Evolutionary conservation across 2,329 filamentous ascomycete genomes (phyloP).

Genomic region (Colletotrichum sp.): DNA sequence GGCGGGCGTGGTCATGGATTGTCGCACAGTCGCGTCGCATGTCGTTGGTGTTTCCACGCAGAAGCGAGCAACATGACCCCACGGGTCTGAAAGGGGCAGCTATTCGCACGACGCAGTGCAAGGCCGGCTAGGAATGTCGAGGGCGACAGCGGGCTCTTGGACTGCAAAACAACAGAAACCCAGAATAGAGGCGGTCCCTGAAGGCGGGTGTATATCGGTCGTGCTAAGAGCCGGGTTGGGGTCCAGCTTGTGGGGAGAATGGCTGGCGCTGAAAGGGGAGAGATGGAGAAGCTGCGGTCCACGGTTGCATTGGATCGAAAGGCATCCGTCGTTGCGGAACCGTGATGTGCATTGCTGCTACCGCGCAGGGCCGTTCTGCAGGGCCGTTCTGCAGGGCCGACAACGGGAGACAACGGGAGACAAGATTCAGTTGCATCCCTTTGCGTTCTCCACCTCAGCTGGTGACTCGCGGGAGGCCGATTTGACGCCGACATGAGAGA

Average conservation of each 20-base stretch:
- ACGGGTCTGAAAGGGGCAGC: background rate
- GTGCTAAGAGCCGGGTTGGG: background rate
- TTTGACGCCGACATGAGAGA: background rate
- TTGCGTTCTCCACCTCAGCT: background rate
- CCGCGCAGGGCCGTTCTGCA: background rate
- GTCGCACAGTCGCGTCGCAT: background rate
- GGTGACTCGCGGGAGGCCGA: background rate
- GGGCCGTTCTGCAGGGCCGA: background rate
- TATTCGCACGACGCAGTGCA: background rate
- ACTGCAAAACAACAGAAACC: background rate
- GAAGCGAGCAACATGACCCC: background rate
- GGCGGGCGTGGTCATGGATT: background rate
- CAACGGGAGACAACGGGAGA: background rate
- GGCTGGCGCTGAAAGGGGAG: background rate
- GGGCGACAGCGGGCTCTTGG: background rate
- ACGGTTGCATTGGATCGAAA: slow-evolving; percentile 5
- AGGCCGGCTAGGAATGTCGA: background rate
- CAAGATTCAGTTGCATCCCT: background rate
- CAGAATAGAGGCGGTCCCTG: background rate
- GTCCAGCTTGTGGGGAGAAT: background rate
- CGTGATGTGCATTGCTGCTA: slow-evolving; percentile 1
- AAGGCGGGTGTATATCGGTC: background rate
- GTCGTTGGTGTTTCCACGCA: background rate
- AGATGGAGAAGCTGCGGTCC: background rate
- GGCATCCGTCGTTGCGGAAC: background rate